Evolutionary conservation across 164 flowering plant genomes (phyloP).

Genomic region (Berberis vulgaris): DNA sequence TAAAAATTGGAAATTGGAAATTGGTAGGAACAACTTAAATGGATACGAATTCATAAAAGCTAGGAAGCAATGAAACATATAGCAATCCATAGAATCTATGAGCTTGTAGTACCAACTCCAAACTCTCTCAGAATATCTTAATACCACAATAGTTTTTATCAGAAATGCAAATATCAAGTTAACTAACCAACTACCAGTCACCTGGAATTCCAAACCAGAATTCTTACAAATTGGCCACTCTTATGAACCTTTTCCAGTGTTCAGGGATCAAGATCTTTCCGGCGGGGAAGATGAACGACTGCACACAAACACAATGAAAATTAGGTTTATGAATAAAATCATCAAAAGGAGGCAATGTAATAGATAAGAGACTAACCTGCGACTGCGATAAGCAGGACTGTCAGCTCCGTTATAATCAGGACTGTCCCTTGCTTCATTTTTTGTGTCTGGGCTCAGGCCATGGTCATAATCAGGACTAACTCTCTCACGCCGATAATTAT

Average conservation of each 20-base stretch:
- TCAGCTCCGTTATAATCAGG: not conserved
- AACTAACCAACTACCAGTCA: too few relatives aligned
- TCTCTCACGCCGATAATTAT: slow-evolving; percentile 1
- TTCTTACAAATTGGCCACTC: not conserved
- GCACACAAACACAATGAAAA: not conserved
- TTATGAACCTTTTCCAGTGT: not conserved
- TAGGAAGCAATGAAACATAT: too few relatives aligned
- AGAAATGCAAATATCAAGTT: too few relatives aligned
- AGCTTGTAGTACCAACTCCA: too few relatives aligned
- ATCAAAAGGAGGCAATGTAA: not conserved
- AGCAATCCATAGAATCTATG: too few relatives aligned
- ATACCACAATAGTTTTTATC: too few relatives aligned
- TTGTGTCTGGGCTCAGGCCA: slow-evolving; percentile 2
- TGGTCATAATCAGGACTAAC: slow-evolving; percentile 7
- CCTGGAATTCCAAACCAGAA: too few relatives aligned
- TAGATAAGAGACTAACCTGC: slow-evolving; percentile 11
- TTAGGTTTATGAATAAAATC: not conserved
- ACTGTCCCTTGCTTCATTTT: slow-evolving; percentile 1
- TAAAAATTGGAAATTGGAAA: too few relatives aligned
- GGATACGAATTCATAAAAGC: too few relatives aligned
- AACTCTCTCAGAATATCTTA: too few relatives aligned
- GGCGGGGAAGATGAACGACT: slow-evolving; percentile 12
- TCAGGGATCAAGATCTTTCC: slow-evolving; percentile 12
- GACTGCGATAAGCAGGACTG: not conserved
- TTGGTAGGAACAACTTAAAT: too few relatives aligned